Evolutionary conservation across 768 basidiomycete genomes (phyloP), one percentile per base, ranked within the genome.

Genomic region (Amanita rimosa): DNA sequence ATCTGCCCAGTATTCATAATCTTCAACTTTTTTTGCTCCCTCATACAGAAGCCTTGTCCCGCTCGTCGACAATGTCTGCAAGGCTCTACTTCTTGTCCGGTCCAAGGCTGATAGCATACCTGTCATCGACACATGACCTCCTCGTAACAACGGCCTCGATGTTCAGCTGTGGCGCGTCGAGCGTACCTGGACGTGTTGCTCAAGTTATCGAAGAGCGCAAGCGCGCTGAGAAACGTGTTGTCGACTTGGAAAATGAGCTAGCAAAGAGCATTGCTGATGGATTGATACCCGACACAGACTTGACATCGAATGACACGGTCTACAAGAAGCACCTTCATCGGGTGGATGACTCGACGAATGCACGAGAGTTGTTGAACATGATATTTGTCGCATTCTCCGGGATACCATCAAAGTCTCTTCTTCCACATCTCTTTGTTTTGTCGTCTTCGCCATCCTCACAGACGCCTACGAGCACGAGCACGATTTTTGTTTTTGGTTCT

Each of bases 21-120:
- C 72, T 86, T 26, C 79, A 86, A 56, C 65, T 88, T 45, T 82
- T 87, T 67, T 63, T 88, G 38, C 61, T 84, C 37, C 79, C 85
- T 19, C 73, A 85, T 59, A 84, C 79, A 7, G 83, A 85, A 49
- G 64, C 78, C 1, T 67, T 85, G 22, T 69, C 83, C 34, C 75
- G 83, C 8, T 74, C 81, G 6, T 68, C 69, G 13, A 73, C 78
- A 2, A 74, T 78, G 0, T 81, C 82, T 49, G 79, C 78, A 19
- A 80, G 89, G 21, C 72, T 94, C 4, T 87, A 81, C 66, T 93
- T 96, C 67, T 72, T 85, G 44, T 67, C 81, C n/a, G 92, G 91
- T 4, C 82, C 85, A 13, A 81, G 91, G 19, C 72, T 90, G 5
- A 75, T 85, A 38, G 58, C 68, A 2, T 72, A 86, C 57, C 67